Conservation (phyloP, 1,139 yeast genomes). For the Geotrichum macrosporum region DNA sequence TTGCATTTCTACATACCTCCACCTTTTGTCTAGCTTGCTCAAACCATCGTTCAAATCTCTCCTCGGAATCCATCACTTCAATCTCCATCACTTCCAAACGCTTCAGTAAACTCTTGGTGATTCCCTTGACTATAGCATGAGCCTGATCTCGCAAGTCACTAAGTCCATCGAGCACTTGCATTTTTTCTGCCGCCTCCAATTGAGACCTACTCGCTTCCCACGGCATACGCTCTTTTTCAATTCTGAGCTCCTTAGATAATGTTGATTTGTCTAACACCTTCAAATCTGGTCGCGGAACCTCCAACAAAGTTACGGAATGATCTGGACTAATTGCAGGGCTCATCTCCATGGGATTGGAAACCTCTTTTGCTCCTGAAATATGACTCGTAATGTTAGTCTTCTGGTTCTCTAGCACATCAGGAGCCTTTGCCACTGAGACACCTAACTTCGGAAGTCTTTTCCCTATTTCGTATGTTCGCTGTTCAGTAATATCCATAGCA, state of each 20-base stretch:
- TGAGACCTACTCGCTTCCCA: slow-evolving; percentile 9
- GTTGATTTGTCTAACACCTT: neutral
- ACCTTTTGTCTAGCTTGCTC: neutral
- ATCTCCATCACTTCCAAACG: slow-evolving; percentile 8
- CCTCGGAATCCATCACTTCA: slow-evolving; percentile 5
- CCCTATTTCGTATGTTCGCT: too few relatives aligned
- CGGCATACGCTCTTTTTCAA: slow-evolving; percentile 5
- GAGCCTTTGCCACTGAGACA: too few relatives aligned
- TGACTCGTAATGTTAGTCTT: too few relatives aligned
- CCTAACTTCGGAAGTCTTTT: too few relatives aligned
- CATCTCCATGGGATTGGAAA: neutral
- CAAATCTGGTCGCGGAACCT: neutral
- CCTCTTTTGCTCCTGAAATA: too few relatives aligned
- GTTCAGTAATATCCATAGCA: too few relatives aligned
- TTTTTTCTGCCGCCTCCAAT: slow-evolving; percentile 5
- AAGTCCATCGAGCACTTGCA: slow-evolving; percentile 1
- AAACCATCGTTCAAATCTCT: slow-evolving; percentile 10
- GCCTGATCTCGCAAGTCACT: slow-evolving; percentile 4
- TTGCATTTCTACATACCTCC: neutral
- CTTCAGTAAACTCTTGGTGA: slow-evolving; percentile 4
- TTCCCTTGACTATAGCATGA: slow-evolving; percentile 1
- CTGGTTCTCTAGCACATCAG: too few relatives aligned
- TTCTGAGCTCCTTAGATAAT: neutral
- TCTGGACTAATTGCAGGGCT: slow-evolving; percentile 2
- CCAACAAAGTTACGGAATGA: neutral